Evolutionary conservation across 1,139 yeast species (phyloP), one percentile per base, ranked within the genome.

Genomic region (Eremothecium gossypii): DNA sequence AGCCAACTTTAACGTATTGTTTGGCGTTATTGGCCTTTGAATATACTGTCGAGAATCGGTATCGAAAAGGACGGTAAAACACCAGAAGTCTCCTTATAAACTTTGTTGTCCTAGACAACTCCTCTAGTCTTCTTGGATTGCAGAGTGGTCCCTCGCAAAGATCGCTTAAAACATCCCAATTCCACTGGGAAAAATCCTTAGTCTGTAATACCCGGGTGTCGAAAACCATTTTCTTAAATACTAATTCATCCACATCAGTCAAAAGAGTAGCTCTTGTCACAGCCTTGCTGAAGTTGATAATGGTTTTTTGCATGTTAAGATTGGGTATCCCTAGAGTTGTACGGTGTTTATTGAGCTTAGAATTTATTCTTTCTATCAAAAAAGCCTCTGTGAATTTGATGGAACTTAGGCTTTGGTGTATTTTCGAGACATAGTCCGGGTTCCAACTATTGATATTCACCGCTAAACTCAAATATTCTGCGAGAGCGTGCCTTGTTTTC

Each of bases 31-130:
- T 70, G 42, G 75, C 68, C 30, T 77, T 68, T 44, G 70, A 66
- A 34, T 70, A 69, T 27, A 77, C 69, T 12, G 75, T 75, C 8
- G 95, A 81, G 60, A 86, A 91, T 45, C 96, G 66, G 55, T 80
- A 79, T 60, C 91, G 87, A 64, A 89, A 83, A 0, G 99, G 98
- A 39, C 97, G 71, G 58, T 80, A 91, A 58, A 91, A 93, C 2
- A 95, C 83, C 54, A 89, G 64, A 28, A 91, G 61, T 43, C 96
- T 67, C 56, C 91, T 89, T 61, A 89, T 71, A 54, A 91, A 86
- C 55, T 87, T 89, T 0, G 97, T 83, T 8, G 84, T 82, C 50
- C 76, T 82, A 32, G 79, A 69, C 0, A 83, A 68, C 47, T 91
- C 98, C 28, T 86, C 95, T 41, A 93, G 70, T 38, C 87, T 66